Base-by-base conservation (phyloP, 2,329 filamentous ascomycete genomes). In the Aspergillus texensis region DNA sequence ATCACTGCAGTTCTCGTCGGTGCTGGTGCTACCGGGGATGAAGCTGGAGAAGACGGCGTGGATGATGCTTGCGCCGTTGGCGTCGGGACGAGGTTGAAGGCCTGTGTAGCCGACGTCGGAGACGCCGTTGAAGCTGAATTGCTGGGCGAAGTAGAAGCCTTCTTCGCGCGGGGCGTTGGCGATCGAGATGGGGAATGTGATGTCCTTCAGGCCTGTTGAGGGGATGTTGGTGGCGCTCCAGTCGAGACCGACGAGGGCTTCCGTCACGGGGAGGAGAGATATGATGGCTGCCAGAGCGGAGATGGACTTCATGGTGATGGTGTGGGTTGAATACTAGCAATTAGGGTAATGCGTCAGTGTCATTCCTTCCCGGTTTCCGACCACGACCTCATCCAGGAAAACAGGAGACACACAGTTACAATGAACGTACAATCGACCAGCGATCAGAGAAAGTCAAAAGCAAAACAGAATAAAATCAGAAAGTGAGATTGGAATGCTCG, bases 1-100 rank as follows among this genome's bases (percentile, higher is more conserved):
- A 10, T 70, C 58, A 41, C 45, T 59, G 67, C 73, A 75, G 61
- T 75, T 71, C 0, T 43, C 41, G 48, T 74, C 71, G 9, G 34
- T 53, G 21, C 59, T 65, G 16, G 67, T 73, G 8, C 71, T 68
- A 2, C 73, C 72, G 0, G 54, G 57, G 5, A 70, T 57, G 63
- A 76, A 77, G 64, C 72, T 75, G 41, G 73, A 76, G 66, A 76
- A 74, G 21, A 71, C 74, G 34, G 67, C 74, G 67, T 74, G 74
- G 41, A 77, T 53, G 48, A 73, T 65, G 57, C 69, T 68, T 12
- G 62, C 57, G 39, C 63, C 64, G 36, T 58, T 46, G 1, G 26
- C 34, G 50, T 72, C 64, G 10, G 58, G 24, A 26, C 68, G 65
- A 3, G 74, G 73, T 16, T 75, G 72, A 4, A 75, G 67, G 8